Evolutionary conservation across 2,329 filamentous ascomycete species (phyloP), one percentile per base, ranked within the genome.

Genomic region (Seiridium cupressi): DNA sequence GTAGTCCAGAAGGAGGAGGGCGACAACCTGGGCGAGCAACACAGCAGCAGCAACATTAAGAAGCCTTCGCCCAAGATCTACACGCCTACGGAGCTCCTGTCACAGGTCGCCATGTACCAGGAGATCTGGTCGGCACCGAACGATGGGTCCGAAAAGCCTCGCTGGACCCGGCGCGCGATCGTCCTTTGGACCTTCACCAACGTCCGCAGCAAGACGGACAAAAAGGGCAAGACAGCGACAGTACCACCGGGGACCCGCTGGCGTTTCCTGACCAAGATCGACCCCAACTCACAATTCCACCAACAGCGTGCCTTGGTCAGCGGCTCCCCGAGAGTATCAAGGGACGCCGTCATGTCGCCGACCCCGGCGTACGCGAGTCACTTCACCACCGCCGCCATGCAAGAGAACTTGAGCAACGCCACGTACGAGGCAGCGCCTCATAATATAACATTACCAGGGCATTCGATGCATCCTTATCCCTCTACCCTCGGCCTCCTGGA

Each of bases 41-140:
- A 34, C 36, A 36, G 49, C 32, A 11, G 11, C 34, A 35, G 34
- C 32, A 32, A 26, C 47, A 53, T 13, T 8, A 13, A 38, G 49
- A 36, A 44, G 44, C 4, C 57, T 44, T 55, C 58, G 38, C 49
- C n/a, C 11, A 67, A 66, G 55, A 64, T 67, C 48, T 67, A 68
- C 5, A 68, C 61, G 13, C 71, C 72, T 31, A 67, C 60, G 26
- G 83, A 87, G 48, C 77, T 87, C 60, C 79, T 88, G 56, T 78
- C 81, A 64, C 82, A 83, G 70, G 84, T 88, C 51, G 84, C 84
- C 69, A 89, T 89, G 86, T 85, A 87, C 70, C 86, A 89, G 70
- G 86, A 89, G 75, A 79, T 89, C 42, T 87, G 82, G 80, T 88
- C 84, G 3, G 74, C 77, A 10, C 72, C 82, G 3, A 80, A 80